Evolutionary conservation across 345 rosid genomes (phyloP), one percentile per base, ranked within the genome.

Genomic region (Populus ilicifolia): DNA sequence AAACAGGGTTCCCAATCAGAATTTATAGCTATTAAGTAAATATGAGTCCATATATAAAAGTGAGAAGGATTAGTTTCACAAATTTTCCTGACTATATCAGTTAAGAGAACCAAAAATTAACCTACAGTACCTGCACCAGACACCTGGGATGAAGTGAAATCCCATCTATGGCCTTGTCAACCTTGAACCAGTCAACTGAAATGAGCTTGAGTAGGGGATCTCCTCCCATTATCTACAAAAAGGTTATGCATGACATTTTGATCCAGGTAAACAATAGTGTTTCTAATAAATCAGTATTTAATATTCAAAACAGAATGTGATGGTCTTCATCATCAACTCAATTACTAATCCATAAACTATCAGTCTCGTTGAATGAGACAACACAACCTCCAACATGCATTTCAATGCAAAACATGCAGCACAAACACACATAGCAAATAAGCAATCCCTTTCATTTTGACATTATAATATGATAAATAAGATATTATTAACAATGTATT

Each of bases 141-240:
- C 91, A 87, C 78, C 80, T 89, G 18, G 98, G 94, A 89, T 92
- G 96, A 83, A 90, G 72, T 69, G 99, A 90, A 77, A 96, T 79
- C 80, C 77, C 85, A 73, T 91, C 97, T 27, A 85, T 74, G 25
- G 89, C 80, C 80, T 82, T 87, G 70, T 96, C 96, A 75, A 92
- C 93, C 85, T 87, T 92, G 41, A 93, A 80, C 99, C 99, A 96
- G 80, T 96, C 98, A 70, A 96, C 96, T 36, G 92, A 92, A 79
- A 96, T 83, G 61, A 96, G 93, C 82, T 88, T 87, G 76, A 96
- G 98, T 84, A 96, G 92, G 41, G 99, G 97, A 72, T 93, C 90
- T 63, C 94, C 94, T 74, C 98, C 99, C 89, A 83, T 85, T 75
- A 93, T 91, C 99, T 96, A 83, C 48, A 76, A 83, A 78, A 70